phyloP scores from a whole-genome alignment of 257 asterid genomes.

The Dorcoceras hygrometricum region DNA sequence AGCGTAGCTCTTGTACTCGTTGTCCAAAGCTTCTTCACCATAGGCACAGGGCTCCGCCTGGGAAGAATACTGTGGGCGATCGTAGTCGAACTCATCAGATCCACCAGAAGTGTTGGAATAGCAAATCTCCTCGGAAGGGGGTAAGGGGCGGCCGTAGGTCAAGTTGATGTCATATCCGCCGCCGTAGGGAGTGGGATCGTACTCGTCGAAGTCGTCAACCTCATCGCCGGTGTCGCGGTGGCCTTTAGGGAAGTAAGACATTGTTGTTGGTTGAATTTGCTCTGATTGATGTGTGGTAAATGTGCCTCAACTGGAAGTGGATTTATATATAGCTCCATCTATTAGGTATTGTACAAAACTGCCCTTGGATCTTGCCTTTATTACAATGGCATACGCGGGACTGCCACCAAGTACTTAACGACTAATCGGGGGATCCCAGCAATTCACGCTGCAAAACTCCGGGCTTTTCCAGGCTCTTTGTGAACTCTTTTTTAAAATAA shows the following conservation, averaged over 20 bases:
- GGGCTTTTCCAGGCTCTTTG: too few relatives aligned
- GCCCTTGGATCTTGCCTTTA: background rate
- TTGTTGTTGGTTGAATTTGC: constrained; percentile 17
- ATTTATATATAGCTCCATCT: background rate
- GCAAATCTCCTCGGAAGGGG: constrained; percentile 76
- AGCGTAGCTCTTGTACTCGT: constrained; percentile 80
- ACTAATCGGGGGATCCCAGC: background rate
- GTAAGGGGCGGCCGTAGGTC: constrained; percentile 77
- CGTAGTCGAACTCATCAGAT: constrained; percentile 62
- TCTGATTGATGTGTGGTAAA: background rate
- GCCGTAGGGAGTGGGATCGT: constrained; percentile 84
- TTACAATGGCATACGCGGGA: background rate
- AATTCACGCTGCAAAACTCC: too few relatives aligned
- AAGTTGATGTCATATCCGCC: constrained; percentile 77
- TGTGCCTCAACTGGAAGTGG: background rate
- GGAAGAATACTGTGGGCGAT: constrained; percentile 75
- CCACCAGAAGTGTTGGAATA: constrained; percentile 50
- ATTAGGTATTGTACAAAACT: background rate
- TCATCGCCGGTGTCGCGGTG: constrained; percentile 52
- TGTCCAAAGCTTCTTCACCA: constrained; percentile 61
- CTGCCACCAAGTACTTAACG: background rate
- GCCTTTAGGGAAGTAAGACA: constrained; percentile 82
- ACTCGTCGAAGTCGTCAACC: constrained; percentile 77
- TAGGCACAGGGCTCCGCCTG: constrained; percentile 85
- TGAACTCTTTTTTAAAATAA: too few relatives aligned